Evolutionary conservation across 2,329 filamentous ascomycete species (phyloP), one percentile per base, ranked within the genome.

Genomic region (Paecilomyces sp.): DNA sequence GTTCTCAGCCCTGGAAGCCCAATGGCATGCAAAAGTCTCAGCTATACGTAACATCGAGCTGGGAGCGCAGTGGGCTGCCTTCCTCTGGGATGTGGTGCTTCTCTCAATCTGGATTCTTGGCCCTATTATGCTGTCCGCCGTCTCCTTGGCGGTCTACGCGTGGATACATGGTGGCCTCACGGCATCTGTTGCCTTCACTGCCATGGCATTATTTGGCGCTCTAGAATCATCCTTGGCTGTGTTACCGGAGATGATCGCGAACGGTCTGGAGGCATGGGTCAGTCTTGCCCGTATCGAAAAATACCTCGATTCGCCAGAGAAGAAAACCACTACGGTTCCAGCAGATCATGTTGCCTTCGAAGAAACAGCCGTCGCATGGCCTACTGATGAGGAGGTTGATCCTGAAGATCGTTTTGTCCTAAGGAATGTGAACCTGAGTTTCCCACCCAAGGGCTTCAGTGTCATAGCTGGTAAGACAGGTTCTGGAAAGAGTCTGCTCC

Each of bases 401-500:
- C 81, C 83, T 18, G 79, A 83, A 50, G 81, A 85, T 57, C 77
- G 84, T 34, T 92, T 91, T 65, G 79, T 86, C 13, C 76, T 92
- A 22, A 82, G 83, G 57, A 80, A 88, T 64, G 66, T 92, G 55
- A 85, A 83, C 63, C 68, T 91, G 11, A 80, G 80, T 0, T 91
- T 93, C 65, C 90, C 89, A 0, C 72, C 79, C 15, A 83, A 85
- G 18, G 86, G 90, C 65, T 76, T 94, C 8, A 91, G 85, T 22
- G 83, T 92, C 13, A 85, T 93, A 34, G 89, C 88, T 3, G 90
- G 90, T 0, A 88, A 88, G 69, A 93, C 90, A 0, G 90, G 90
- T 0, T 86, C 86, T 8, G 90, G 90, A 15, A 93, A 93, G 76
- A 91, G 87, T 71, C 75, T 93, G 47, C 76, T 94, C 63, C 79